Evolutionary conservation across 1,284 basidiomycete genomes (phyloP).

Genomic region (Hemileia vastatrix): DNA sequence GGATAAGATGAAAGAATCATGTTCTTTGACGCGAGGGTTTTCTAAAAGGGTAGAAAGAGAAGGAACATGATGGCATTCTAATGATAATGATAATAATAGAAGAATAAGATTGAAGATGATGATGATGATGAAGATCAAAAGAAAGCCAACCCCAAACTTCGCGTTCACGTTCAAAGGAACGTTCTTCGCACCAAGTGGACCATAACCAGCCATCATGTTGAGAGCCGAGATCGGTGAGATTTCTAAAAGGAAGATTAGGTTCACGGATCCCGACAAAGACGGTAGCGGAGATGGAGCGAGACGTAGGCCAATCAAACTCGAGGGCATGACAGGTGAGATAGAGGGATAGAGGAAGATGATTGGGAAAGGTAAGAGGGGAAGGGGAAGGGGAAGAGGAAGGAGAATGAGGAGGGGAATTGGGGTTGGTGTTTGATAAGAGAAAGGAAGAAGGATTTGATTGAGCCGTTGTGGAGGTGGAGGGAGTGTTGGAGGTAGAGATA

Average conservation of each 20-base stretch:
- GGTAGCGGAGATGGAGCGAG: conserved; percentile 7
- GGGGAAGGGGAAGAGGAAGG: no score
- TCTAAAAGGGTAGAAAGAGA: conserved; percentile 55
- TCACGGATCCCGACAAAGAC: conserved; percentile 12
- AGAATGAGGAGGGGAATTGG: no score
- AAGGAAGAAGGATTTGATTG: neutral
- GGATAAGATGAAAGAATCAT: conserved; percentile 59
- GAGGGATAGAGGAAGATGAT: conserved; percentile 3
- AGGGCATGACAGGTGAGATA: conserved; percentile 15
- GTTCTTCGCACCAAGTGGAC: conserved; percentile 1
- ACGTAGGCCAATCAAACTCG: conserved; percentile 12
- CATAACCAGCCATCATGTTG: conserved; percentile 15
- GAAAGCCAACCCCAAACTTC: conserved; percentile 11
- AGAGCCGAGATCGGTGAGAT: conserved; percentile 9
- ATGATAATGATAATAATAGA: neutral
- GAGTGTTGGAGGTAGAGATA: neutral
- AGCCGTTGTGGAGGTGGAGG: neutral
- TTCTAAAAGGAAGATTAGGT: conserved; percentile 2
- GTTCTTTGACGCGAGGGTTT: conserved; percentile 53
- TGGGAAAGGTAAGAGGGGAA: no score
- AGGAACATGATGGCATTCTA: conserved; percentile 57
- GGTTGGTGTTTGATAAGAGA: no score
- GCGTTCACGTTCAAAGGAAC: conserved; percentile 11
- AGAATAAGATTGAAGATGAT: neutral
- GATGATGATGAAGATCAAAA: neutral